Evolutionary conservation across 768 basidiomycete species (phyloP).

Genomic region (Amanita rubescens): DNA sequence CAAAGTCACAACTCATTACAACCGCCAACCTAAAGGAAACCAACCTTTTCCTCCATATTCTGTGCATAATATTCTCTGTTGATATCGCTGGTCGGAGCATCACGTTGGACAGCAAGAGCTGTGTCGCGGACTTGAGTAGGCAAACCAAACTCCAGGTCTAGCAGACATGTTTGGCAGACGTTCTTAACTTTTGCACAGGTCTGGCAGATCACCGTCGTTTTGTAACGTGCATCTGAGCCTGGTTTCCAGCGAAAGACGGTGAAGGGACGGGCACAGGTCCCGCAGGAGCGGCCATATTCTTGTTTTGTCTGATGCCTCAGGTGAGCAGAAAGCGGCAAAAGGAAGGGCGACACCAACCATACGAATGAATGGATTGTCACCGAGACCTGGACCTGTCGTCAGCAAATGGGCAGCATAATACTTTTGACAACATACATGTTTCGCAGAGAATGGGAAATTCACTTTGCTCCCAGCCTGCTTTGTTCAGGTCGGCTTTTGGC

Average conservation of each 20-base stretch:
- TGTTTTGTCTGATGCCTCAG: conserved; percentile 72
- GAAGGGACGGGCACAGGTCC: conserved; percentile 94
- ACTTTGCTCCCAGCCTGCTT: conserved; percentile 90
- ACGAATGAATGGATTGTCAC: conserved; percentile 85
- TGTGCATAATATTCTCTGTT: conserved; percentile 94
- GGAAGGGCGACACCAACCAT: conserved; percentile 54
- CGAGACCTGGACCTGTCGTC: conserved; percentile 49
- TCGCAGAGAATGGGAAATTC: conserved; percentile 94
- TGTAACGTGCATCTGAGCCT: conserved; percentile 87
- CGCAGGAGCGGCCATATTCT: conserved; percentile 92
- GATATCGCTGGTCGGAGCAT: conserved; percentile 94
- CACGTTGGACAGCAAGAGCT: conserved; percentile 75
- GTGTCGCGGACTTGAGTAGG: conserved; percentile 98
- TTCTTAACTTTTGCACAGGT: conserved; percentile 96
- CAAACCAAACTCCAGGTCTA: conserved; percentile 93
- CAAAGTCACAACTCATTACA: neutral
- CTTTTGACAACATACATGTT: conserved; percentile 55
- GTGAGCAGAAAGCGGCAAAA: neutral
- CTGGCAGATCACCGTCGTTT: conserved; percentile 95
- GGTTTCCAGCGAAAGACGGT: conserved; percentile 99
- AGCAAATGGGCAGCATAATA: conserved; percentile 1
- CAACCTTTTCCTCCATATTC: conserved; percentile 81
- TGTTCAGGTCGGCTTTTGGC: conserved; percentile 90
- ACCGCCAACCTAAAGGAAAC: conserved; percentile 14
- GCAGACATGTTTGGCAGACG: conserved; percentile 94